These are phyloP conservation scores for Globisporangium barbulae DNA, from an alignment of 352 stramenopile genomes.

Conservation along the genomic window DNA sequence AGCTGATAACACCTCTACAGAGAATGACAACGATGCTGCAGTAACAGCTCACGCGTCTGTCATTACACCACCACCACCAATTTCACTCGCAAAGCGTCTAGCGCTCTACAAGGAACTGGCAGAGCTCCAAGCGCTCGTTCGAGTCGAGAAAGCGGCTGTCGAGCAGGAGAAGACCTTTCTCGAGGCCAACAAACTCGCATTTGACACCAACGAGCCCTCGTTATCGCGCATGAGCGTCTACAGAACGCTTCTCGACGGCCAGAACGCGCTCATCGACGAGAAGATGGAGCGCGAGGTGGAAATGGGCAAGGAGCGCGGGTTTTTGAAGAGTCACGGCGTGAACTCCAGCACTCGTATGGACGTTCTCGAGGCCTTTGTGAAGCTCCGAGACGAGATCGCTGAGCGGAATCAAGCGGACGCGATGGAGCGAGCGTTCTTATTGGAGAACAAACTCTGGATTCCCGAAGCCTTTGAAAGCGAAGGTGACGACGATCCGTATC, in stretches of 20 bases:
- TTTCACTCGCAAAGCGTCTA: conserved; percentile 7
- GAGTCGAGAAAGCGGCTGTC: conserved; percentile 2
- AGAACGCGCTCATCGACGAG: conserved; percentile 53
- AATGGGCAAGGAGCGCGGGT: conserved; percentile 27
- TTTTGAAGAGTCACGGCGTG: conserved; percentile 28
- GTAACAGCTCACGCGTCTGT: not conserved
- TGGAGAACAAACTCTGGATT: conserved; percentile 8
- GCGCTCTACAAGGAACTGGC: conserved; percentile 16
- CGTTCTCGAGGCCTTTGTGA: conserved; percentile 25
- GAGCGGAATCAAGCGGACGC: conserved; percentile 8
- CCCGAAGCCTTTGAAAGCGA: not conserved
- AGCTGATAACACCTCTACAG: too few relatives aligned
- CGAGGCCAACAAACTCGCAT: conserved; percentile 3
- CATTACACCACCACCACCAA: not conserved
- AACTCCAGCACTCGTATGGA: conserved; percentile 18
- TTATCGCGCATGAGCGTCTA: conserved; percentile 39
- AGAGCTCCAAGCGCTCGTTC: not conserved
- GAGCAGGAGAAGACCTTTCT: conserved; percentile 19
- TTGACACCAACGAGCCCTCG: conserved; percentile 9
- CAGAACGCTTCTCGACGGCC: conserved; percentile 37
- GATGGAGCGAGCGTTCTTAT: conserved; percentile 16
- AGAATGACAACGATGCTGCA: not conserved
- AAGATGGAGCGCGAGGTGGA: conserved; percentile 51
- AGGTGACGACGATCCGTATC: not conserved
- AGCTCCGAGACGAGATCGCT: conserved; percentile 7